These are phyloP conservation scores for Calonectria hawksworthii DNA, from an alignment of 2,329 filamentous ascomycete species.

Conservation along the genomic window DNA sequence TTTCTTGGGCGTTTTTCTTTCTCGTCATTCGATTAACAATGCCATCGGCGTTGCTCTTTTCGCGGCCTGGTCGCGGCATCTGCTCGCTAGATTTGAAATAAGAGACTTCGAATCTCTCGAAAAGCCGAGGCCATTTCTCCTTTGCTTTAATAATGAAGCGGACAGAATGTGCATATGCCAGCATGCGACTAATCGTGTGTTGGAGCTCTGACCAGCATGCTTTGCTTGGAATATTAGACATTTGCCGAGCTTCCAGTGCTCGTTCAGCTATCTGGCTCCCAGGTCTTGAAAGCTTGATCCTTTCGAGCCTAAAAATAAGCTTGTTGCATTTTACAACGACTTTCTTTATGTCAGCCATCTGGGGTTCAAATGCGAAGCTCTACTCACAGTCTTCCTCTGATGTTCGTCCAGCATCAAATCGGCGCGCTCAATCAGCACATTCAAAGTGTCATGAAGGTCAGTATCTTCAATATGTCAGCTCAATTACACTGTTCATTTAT, in stretches of 20 bases:
- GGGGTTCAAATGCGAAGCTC: neutral
- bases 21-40: constrained; percentile 28
- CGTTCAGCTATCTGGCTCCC: constrained; percentile 15
- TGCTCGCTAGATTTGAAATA: constrained; percentile 38
- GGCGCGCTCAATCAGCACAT: neutral
- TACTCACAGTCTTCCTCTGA: neutral
- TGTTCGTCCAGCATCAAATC: neutral
- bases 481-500: neutral
- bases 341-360: neutral
- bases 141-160: constrained; percentile 33
- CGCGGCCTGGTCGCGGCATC: constrained; percentile 3
- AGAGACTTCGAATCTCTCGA: constrained; percentile 44
- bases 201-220: constrained; percentile 41
- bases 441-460: neutral
- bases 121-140: constrained; percentile 44
- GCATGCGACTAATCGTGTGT: constrained; percentile 35
- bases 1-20: neutral
- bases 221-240: constrained; percentile 15
- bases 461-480: neutral
- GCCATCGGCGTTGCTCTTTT: constrained; percentile 27
- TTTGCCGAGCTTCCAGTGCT: constrained; percentile 15
- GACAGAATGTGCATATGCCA: constrained; percentile 34
- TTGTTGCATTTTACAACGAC: neutral
- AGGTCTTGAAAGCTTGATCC: neutral
- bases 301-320: constrained; percentile 1